Conservation (phyloP, 106 monocot genomes). For the Dioscorea alata region DNA sequence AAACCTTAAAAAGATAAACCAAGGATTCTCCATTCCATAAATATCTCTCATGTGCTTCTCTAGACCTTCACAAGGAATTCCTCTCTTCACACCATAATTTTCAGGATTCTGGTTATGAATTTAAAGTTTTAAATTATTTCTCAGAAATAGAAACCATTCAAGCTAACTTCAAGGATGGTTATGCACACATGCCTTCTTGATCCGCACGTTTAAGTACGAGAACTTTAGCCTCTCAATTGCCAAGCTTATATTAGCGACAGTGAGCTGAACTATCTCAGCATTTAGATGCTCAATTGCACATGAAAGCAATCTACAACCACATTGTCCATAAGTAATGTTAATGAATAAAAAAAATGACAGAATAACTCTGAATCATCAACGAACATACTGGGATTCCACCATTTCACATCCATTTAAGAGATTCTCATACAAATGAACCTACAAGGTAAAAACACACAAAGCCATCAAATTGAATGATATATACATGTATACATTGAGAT, state of each 20-base stretch:
- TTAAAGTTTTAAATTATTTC: background rate
- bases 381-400: constrained; percentile 94
- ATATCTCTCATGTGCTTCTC: constrained; percentile 87
- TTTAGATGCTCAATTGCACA: constrained; percentile 88
- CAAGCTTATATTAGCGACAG: constrained; percentile 80
- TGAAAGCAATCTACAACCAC: constrained; percentile 51
- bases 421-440: constrained; percentile 98
- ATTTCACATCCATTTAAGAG: constrained; percentile 95
- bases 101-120: constrained; percentile 70
- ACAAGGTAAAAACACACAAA: constrained; percentile 1
- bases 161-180: background rate
- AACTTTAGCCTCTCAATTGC: constrained; percentile 96
- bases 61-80: constrained; percentile 46
- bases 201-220: constrained; percentile 85
- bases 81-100: constrained; percentile 82
- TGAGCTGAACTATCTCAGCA: constrained; percentile 89
- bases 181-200: constrained; percentile 66
- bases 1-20: too few relatives aligned
- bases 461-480: too few relatives aligned
- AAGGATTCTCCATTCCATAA: background rate
- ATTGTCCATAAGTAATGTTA: background rate
- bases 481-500: background rate
- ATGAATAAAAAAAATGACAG: background rate
- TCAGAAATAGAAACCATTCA: background rate
- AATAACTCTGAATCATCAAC: background rate